Percentiles rank a stretch among this genome's conserved stretches.
These are phyloP conservation scores for Pseudozyma sp. DNA, from an alignment of 1,284 basidiomycete species.

Conservation along the genomic window DNA sequence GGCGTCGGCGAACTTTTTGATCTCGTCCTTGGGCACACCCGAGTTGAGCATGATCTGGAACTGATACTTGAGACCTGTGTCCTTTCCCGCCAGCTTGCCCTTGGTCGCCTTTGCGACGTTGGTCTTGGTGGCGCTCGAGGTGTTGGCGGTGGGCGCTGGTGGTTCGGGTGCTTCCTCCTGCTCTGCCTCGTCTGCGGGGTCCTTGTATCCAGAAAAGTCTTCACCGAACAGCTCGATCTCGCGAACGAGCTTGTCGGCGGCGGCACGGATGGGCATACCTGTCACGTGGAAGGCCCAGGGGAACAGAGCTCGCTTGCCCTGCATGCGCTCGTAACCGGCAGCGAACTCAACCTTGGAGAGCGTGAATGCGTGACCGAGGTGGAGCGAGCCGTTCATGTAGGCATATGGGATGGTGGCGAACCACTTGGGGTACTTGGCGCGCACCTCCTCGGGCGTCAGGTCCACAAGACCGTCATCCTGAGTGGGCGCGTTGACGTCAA, in stretches of 20 bases:
- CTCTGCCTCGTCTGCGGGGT: conserved; percentile 71
- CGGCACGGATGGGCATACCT: conserved; percentile 98
- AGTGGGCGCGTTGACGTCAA: conserved; percentile 84
- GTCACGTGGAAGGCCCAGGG: conserved; percentile 95
- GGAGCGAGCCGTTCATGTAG: conserved; percentile 98
- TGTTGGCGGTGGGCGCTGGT: conserved; percentile 47
- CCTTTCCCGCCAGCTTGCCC: conserved; percentile 93
- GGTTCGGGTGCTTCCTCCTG: conserved; percentile 37
- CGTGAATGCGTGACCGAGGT: conserved; percentile 97
- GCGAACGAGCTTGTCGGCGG: conserved; percentile 95
- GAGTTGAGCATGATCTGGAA: conserved; percentile 97
- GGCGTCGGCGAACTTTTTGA: conserved; percentile 95
- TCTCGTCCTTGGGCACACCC: conserved; percentile 84
- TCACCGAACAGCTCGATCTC: conserved; percentile 96
- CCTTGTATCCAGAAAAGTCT: conserved; percentile 81
- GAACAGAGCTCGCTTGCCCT: conserved; percentile 93
- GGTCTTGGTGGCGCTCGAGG: conserved; percentile 53
- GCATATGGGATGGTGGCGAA: conserved; percentile 86
- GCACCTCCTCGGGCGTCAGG: conserved; percentile 68
- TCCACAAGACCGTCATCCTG: conserved; percentile 53
- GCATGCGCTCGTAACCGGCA: conserved; percentile 93
- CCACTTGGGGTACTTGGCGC: conserved; percentile 88
- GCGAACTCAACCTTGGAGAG: conserved; percentile 98
- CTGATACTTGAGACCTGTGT: conserved; percentile 93
- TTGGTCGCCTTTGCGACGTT: conserved; percentile 83